Percentiles rank a stretch among this genome's conserved stretches.
phyloP scores from a whole-genome alignment of 352 stramenopile species.

The Phytophthora boehmeriae region DNA sequence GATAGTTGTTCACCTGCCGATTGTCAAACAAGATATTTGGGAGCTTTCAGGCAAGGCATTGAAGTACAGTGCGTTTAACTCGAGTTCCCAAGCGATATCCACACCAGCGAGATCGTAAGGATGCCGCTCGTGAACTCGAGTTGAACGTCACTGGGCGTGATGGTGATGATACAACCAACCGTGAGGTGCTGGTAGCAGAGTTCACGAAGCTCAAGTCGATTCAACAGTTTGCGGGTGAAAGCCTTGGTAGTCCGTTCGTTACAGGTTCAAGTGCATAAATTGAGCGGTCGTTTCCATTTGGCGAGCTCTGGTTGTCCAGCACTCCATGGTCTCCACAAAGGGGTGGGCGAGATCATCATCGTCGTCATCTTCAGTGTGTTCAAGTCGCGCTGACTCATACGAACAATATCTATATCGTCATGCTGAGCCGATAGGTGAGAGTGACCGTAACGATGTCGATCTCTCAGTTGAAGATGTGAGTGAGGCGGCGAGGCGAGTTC shows the following conservation, averaged over 20 bases:
- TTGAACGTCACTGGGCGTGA: conserved; percentile 37
- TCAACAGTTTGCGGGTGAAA: neutral
- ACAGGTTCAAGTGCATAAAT: conserved; percentile 30
- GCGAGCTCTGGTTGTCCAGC: neutral
- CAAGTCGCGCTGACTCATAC: conserved; percentile 10
- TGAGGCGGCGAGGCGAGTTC: conserved; percentile 42
- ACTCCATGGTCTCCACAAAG: conserved; percentile 25
- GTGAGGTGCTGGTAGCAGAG: neutral
- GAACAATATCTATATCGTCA: neutral
- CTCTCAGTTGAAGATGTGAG: conserved; percentile 16
- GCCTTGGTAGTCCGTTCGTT: conserved; percentile 26
- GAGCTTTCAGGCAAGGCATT: conserved; percentile 36
- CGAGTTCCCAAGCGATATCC: conserved; percentile 33
- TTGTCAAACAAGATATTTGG: conserved; percentile 50
- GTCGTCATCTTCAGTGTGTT: conserved; percentile 6
- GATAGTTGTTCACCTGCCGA: conserved; percentile 49
- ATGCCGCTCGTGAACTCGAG: too few relatives aligned
- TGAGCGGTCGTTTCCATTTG: conserved; percentile 5
- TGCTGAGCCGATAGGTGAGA: neutral
- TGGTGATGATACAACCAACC: conserved; percentile 1
- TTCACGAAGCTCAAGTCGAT: conserved; percentile 23
- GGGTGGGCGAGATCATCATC: neutral
- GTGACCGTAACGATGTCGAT: conserved; percentile 5
- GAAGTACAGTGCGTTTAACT: conserved; percentile 52
- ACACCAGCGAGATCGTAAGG: too few relatives aligned